Percentiles rank a stretch among this genome's conserved stretches.
Conservation (phyloP, 345 rosid genomes). For the Gynandropsis gynandra region DNA sequence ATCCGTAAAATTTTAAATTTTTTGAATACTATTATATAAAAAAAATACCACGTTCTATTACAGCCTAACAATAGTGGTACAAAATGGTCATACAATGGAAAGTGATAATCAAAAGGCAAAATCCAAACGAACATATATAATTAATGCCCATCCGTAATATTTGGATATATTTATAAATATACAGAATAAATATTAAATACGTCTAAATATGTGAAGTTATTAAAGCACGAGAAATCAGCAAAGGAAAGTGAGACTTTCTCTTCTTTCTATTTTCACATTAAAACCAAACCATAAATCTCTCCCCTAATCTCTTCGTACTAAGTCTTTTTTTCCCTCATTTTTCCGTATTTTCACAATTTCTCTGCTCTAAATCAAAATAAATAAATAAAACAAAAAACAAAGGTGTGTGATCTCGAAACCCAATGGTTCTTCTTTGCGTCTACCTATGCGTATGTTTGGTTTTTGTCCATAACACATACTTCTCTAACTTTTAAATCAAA, state of each 20-base stretch:
- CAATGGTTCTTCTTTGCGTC: constrained; percentile 25
- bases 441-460: constrained; percentile 28
- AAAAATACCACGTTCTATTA: too few relatives aligned
- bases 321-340: constrained; percentile 1
- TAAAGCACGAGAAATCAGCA: constrained; percentile 28
- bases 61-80: too few relatives aligned
- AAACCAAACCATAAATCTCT: constrained; percentile 19
- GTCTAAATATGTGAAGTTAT: constrained; percentile 7
- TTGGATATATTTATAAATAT: too few relatives aligned
- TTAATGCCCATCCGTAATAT: too few relatives aligned
- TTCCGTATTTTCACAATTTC: neutral
- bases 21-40: too few relatives aligned
- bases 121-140: too few relatives aligned
- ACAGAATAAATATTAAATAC: too few relatives aligned
- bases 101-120: too few relatives aligned
- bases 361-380: constrained; percentile 11
- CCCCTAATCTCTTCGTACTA: constrained; percentile 12
- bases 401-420: constrained; percentile 29
- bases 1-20: too few relatives aligned
- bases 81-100: too few relatives aligned
- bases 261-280: constrained; percentile 21
- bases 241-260: constrained; percentile 11
- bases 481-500: constrained; percentile 7
- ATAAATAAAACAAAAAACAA: constrained; percentile 13
- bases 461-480: constrained; percentile 25